phyloP scores from a whole-genome alignment of 1,284 basidiomycete genomes.

The Volvariella surrecta region DNA sequence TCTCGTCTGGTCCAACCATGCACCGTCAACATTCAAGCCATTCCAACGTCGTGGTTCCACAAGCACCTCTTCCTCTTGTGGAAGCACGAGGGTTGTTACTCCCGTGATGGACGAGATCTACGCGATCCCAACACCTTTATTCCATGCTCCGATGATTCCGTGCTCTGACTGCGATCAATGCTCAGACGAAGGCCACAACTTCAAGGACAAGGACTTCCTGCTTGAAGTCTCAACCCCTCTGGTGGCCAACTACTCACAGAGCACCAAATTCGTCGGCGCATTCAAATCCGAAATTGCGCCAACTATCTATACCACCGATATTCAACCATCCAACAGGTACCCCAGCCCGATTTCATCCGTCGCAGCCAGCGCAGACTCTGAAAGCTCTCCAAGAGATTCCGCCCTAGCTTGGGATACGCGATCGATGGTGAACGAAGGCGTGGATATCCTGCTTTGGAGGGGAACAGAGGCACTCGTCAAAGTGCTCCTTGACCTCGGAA shows the following conservation, averaged over 20 bases:
- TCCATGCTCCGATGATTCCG: background rate
- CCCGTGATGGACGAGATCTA: conserved; percentile 1
- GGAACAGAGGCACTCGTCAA: background rate
- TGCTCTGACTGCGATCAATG: conserved; percentile 1
- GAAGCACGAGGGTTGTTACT: background rate
- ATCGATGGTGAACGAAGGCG: background rate
- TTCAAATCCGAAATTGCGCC: background rate
- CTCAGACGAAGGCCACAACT: background rate
- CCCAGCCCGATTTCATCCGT: background rate
- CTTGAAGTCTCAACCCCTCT: background rate
- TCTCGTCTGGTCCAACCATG: background rate
- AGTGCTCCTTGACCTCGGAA: conserved; percentile 1
- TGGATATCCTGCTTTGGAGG: background rate
- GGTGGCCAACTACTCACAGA: background rate
- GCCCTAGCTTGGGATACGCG: background rate
- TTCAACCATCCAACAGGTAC: background rate
- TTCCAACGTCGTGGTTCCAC: background rate
- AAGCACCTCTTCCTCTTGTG: background rate
- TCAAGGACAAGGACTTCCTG: background rate
- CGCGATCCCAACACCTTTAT: background rate
- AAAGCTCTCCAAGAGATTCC: background rate
- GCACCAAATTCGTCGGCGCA: background rate
- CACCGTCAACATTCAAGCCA: background rate
- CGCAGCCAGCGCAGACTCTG: background rate
- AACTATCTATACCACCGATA: background rate